phyloP scores from a whole-genome alignment of 2,329 filamentous ascomycete species.

The Colletotrichum sp. region DNA sequence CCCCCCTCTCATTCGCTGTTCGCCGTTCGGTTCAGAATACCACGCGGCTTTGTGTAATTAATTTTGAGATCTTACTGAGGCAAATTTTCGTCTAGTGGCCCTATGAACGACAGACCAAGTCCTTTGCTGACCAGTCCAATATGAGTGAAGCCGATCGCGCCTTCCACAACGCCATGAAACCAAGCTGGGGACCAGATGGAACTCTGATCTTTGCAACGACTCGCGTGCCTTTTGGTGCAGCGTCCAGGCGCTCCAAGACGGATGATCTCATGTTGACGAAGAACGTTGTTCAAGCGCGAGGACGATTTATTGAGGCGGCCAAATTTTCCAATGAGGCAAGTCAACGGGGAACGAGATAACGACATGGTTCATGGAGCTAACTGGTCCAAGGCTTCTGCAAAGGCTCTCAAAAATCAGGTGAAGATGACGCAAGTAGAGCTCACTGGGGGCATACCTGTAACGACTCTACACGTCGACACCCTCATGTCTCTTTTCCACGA shows the following conservation, averaged over 20 bases:
- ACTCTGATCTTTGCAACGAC: conserved; percentile 65
- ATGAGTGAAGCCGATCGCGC: conserved; percentile 68
- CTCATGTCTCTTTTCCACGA: conserved; percentile 46
- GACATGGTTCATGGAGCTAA: conserved; percentile 9
- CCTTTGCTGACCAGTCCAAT: conserved; percentile 63
- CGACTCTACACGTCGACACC: conserved; percentile 45
- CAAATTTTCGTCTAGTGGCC: conserved; percentile 72
- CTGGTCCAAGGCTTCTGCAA: conserved; percentile 55
- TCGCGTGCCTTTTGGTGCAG: conserved; percentile 24
- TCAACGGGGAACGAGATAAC: not conserved
- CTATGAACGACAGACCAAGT: conserved; percentile 80
- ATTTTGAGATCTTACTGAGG: conserved; percentile 36
- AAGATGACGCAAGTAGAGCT: conserved; percentile 58
- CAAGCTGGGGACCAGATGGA: conserved; percentile 79
- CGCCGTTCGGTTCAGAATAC: not conserved
- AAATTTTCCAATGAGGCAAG: conserved; percentile 63
- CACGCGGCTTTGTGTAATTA: conserved; percentile 34
- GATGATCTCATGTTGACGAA: conserved; percentile 59
- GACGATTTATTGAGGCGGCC: conserved; percentile 68
- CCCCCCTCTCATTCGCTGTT: conserved; percentile 7
- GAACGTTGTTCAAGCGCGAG: conserved; percentile 65
- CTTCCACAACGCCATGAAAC: conserved; percentile 78
- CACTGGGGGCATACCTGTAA: conserved; percentile 65
- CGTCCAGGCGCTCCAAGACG: conserved; percentile 37
- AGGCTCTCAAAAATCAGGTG: conserved; percentile 60